These are phyloP conservation scores for Pinus albicaulis DNA, from an alignment of 75 land plant genomes.

Conservation along the genomic window DNA sequence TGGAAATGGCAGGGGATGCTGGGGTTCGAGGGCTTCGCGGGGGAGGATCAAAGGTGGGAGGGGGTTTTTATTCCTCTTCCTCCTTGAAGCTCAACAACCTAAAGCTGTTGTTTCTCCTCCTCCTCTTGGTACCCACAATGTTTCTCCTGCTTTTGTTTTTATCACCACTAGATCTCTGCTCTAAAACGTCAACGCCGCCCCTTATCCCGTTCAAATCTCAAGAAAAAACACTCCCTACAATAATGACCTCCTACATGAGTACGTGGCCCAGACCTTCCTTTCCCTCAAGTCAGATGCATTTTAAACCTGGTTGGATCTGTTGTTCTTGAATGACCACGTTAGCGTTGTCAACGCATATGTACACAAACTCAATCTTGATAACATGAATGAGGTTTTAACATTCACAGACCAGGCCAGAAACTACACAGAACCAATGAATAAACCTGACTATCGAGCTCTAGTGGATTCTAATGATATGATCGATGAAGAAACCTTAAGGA, in stretches of 20 bases:
- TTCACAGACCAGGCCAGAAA: too few relatives aligned
- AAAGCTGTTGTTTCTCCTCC: slow-evolving; percentile 41
- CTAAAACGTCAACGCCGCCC: slow-evolving; percentile 17
- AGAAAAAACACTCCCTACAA: too few relatives aligned
- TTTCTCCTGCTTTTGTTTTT: too few relatives aligned
- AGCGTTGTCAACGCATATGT: slow-evolving; percentile 28
- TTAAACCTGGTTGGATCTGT: slow-evolving; percentile 10
- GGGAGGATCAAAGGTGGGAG: neutral
- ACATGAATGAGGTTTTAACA: neutral
- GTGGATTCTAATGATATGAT: too few relatives aligned
- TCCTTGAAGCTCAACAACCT: too few relatives aligned
- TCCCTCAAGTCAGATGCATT: slow-evolving; percentile 24
- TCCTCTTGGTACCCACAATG: too few relatives aligned
- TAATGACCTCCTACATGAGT: slow-evolving; percentile 9
- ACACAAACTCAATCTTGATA: slow-evolving; percentile 22
- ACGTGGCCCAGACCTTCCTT: slow-evolving; percentile 24
- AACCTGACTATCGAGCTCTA: neutral
- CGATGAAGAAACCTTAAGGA: too few relatives aligned
- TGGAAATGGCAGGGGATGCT: too few relatives aligned
- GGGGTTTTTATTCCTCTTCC: neutral
- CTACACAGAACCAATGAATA: slow-evolving; percentile 23
- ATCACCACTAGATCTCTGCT: slow-evolving; percentile 52
- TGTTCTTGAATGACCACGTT: slow-evolving; percentile 23
- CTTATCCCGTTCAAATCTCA: slow-evolving; percentile 8
- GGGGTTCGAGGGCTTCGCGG: too few relatives aligned